Base-by-base conservation (phyloP, 2,329 filamentous ascomycete species). In the Orbilia blumenaviensis region DNA sequence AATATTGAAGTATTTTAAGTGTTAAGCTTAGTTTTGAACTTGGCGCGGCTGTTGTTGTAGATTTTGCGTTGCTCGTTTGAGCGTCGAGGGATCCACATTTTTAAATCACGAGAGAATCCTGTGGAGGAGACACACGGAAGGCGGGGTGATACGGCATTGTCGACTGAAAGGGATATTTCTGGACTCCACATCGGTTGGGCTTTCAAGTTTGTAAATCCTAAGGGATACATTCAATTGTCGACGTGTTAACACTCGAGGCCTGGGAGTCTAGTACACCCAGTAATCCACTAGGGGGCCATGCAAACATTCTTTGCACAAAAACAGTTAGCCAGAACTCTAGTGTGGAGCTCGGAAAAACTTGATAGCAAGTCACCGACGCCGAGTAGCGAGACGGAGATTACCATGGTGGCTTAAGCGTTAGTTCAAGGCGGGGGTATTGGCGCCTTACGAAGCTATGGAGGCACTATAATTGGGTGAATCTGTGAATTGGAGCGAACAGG, bases 281-380 rank as follows among this genome's bases (percentile, higher is more conserved):
- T 5, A 34, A 34, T 10, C 29, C 5, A 34, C 29, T 34, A 34
- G 29, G 29, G 29, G 10, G 10, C 10, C 10, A 42, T 42, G 18
- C 42, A 23, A 3, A 46, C 42, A n/a, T n/a, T n/a, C n/a, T n/a
- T 23, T 23, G 12, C 29, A 18, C 48, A 1, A 27, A 54, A 54
- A 8, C 12, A 34, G 48, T 34, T 54, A 54, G 27, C 23, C 12
- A 34, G 16, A 34, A 5, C 27, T n/a, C 8, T 27, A 3, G 12
- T 56, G 52, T 56, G 52, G 52, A 56, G 52, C 18, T 38, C 52
- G 52, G 52, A 56, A 38, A 56, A 56, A 56, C 52, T 56, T 9
- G 16, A 23, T 3, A 32, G 32, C 32, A 12, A n/a, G 32, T 18
- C n/a, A 14, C 32, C 7, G 18, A 23, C 25, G 32, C 50, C 32